These are phyloP conservation scores for Mycena sp. DNA, from an alignment of 1,284 basidiomycete species.

Conservation along the genomic window DNA sequence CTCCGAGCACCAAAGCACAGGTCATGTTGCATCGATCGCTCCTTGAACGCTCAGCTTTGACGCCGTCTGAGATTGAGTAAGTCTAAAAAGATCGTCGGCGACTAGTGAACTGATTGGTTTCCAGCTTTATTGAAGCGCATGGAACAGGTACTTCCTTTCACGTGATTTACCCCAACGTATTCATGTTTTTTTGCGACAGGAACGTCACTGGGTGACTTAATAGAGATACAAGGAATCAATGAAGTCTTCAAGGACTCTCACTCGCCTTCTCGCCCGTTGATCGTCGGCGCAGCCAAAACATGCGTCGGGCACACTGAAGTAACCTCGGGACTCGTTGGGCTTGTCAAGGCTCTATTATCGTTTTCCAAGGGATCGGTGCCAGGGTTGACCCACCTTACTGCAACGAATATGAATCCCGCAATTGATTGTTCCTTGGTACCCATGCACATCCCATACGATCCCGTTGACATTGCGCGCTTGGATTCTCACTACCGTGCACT, in stretches of 20 bases:
- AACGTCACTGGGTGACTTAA: slow-evolving; percentile 46
- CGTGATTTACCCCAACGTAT: neutral
- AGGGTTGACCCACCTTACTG: slow-evolving; percentile 44
- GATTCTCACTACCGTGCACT: slow-evolving; percentile 38
- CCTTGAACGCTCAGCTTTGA: slow-evolving; percentile 39
- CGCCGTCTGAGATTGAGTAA: slow-evolving; percentile 45
- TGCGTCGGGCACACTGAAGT: slow-evolving; percentile 48
- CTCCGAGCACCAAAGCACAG: slow-evolving; percentile 46
- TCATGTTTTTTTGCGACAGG: slow-evolving; percentile 27
- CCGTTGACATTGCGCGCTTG: slow-evolving; percentile 25
- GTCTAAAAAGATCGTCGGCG: slow-evolving; percentile 5
- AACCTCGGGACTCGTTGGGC: slow-evolving; percentile 45
- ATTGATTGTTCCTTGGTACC: slow-evolving; percentile 44
- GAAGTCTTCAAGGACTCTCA: slow-evolving; percentile 43
- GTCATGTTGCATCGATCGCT: slow-evolving; percentile 42
- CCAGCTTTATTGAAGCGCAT: slow-evolving; percentile 50
- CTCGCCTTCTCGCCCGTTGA: slow-evolving; percentile 40
- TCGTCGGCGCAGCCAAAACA: slow-evolving; percentile 46
- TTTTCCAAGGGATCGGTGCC: slow-evolving; percentile 41
- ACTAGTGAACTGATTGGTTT: neutral
- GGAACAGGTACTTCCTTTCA: slow-evolving; percentile 41
- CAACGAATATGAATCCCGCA: slow-evolving; percentile 42
- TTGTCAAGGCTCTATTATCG: slow-evolving; percentile 40
- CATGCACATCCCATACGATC: slow-evolving; percentile 39
- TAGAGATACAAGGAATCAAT: slow-evolving; percentile 49